Evolutionary conservation across 148 eudicot genomes (phyloP).

Genomic region (Rhododendron ovatum): DNA sequence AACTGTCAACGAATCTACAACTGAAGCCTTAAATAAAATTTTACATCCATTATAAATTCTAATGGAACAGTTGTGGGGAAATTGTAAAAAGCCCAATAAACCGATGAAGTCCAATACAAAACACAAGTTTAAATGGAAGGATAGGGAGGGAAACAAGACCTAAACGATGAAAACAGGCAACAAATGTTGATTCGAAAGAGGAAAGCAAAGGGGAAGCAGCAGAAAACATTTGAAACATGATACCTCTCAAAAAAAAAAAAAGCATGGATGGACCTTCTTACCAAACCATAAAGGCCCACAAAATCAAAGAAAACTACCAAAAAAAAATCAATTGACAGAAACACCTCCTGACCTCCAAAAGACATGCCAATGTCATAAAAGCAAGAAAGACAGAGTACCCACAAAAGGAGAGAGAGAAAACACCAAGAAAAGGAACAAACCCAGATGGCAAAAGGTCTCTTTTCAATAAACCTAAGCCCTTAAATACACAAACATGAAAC

Average conservation of each 20-base stretch:
- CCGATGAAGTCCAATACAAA: neutral
- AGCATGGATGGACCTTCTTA: neutral
- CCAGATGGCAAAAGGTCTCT: conserved; percentile 23
- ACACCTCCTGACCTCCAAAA: neutral
- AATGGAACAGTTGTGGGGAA: neutral
- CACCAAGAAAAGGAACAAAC: conserved; percentile 13
- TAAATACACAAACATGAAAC: conserved; percentile 11
- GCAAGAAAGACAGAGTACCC: conserved; percentile 1
- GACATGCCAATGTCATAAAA: neutral
- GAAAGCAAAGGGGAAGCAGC: neutral
- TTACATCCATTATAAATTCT: neutral
- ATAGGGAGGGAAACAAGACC: neutral
- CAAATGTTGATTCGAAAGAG: neutral
- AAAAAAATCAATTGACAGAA: conserved; percentile 4
- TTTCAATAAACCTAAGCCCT: conserved; percentile 11
- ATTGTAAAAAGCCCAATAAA: neutral
- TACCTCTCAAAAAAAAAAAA: neutral
- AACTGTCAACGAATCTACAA: neutral
- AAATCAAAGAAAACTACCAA: neutral
- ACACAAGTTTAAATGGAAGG: neutral
- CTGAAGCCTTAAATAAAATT: neutral
- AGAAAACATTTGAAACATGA: neutral
- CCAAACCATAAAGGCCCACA: conserved; percentile 4
- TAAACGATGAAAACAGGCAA: neutral
- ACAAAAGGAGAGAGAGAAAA: conserved; percentile 8